These are phyloP conservation scores for Austroboletus novae-zelandiae DNA, from an alignment of 1,284 basidiomycete genomes.

Conservation along the genomic window DNA sequence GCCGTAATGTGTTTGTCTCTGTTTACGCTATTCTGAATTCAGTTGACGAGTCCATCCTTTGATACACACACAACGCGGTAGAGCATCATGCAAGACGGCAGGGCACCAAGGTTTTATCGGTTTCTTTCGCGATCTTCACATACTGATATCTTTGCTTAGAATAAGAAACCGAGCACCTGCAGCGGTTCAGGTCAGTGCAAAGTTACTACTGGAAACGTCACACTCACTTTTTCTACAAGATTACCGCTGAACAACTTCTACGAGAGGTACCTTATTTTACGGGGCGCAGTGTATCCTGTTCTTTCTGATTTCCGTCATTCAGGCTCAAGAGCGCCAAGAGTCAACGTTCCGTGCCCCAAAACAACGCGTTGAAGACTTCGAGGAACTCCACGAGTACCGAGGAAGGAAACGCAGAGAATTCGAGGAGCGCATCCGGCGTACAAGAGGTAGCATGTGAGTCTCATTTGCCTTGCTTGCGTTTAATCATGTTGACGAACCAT, in stretches of 20 bases:
- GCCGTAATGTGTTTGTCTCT: conserved; percentile 18
- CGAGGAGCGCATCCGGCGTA: conserved; percentile 92
- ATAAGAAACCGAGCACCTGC: conserved; percentile 96
- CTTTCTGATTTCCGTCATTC: conserved; percentile 10
- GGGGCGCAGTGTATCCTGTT: background rate
- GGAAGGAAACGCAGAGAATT: conserved; percentile 95
- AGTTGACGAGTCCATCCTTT: background rate
- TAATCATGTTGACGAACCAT: conserved; percentile 7
- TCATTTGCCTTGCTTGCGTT: background rate
- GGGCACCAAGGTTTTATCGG: conserved; percentile 46
- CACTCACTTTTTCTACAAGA: conserved; percentile 47
- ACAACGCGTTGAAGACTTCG: conserved; percentile 94
- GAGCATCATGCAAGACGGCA: conserved; percentile 50
- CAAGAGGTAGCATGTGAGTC: conserved; percentile 78
- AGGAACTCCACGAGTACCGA: conserved; percentile 95
- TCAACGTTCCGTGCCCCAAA: conserved; percentile 87
- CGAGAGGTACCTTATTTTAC: conserved; percentile 65
- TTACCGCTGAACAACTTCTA: conserved; percentile 96
- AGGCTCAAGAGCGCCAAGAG: conserved; percentile 97
- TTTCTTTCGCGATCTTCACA: background rate
- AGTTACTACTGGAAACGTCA: background rate
- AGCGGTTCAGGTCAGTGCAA: conserved; percentile 70
- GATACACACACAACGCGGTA: background rate
- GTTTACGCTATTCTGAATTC: conserved; percentile 9
- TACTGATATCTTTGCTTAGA: conserved; percentile 35